These are phyloP conservation scores for Nematocida sp. DNA, from an alignment of 371 early-diverging fungal species.

Conservation along the genomic window DNA sequence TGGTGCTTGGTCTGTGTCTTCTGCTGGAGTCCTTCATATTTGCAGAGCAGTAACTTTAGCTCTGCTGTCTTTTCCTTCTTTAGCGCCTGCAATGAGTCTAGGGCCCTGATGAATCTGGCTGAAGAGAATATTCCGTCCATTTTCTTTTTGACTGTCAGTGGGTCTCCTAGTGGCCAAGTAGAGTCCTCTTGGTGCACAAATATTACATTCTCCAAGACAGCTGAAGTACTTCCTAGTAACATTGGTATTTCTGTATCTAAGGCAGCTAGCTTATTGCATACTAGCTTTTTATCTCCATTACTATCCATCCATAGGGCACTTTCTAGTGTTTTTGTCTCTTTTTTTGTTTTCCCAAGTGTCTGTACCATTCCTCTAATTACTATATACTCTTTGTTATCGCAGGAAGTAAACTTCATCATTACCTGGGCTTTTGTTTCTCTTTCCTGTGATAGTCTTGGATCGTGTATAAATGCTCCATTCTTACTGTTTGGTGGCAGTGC, in stretches of 20 bases:
- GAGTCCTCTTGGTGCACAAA: conserved; percentile 99
- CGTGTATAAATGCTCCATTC: conserved; percentile 85
- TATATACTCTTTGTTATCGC: conserved; percentile 70
- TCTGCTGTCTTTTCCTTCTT: conserved; percentile 70
- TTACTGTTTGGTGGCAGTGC: conserved; percentile 79
- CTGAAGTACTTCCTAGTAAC: conserved; percentile 77
- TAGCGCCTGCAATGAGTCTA: conserved; percentile 72
- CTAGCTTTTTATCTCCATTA: conserved; percentile 30
- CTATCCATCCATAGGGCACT: conserved; percentile 67
- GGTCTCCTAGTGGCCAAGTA: conserved; percentile 90
- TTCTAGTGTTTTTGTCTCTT: conserved; percentile 77
- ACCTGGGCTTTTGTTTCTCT: conserved; percentile 86
- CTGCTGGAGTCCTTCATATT: conserved; percentile 20
- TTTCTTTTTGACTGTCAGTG: conserved; percentile 80
- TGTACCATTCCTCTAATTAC: conserved; percentile 73
- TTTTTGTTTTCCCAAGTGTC: conserved; percentile 68
- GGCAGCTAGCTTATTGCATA: conserved; percentile 75
- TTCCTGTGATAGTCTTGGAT: conserved; percentile 77
- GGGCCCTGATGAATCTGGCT: conserved; percentile 80
- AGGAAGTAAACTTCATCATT: conserved; percentile 74
- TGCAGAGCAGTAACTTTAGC: conserved; percentile 65
- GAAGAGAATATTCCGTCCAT: conserved; percentile 97
- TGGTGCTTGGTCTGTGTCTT: conserved; percentile 27
- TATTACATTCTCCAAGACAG: conserved; percentile 92
- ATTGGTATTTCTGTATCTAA: conserved; percentile 75